phyloP scores from a whole-genome alignment of 345 rosid species.

The Pugionium cornutum region DNA sequence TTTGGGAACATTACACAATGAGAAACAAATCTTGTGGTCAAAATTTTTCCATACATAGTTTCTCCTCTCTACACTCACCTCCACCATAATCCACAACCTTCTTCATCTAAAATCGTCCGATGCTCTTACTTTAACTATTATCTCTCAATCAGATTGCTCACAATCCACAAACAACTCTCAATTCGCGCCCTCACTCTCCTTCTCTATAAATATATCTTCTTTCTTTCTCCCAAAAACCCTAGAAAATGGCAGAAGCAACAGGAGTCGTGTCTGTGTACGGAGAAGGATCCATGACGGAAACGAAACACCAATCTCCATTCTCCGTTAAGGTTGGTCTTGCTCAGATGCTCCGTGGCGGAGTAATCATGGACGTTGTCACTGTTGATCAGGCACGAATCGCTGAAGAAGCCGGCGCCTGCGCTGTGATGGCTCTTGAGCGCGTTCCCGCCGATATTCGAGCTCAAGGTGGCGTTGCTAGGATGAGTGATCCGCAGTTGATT shows the following conservation, averaged over 20 bases:
- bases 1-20: slow-evolving; percentile 14
- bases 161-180: slow-evolving; percentile 2
- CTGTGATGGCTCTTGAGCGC: slow-evolving; percentile 74
- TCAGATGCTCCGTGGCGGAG: slow-evolving; percentile 78
- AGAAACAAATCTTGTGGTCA: slow-evolving; percentile 34
- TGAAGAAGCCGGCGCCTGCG: slow-evolving; percentile 75
- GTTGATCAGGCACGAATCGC: slow-evolving; percentile 67
- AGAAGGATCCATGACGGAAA: slow-evolving; percentile 59
- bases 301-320: slow-evolving; percentile 58
- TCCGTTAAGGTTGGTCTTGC: slow-evolving; percentile 75
- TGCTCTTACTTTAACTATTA: slow-evolving; percentile 1
- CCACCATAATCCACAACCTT: background rate
- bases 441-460: slow-evolving; percentile 69
- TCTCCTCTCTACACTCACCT: slow-evolving; percentile 1
- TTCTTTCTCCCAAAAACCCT: background rate
- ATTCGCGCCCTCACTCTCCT: slow-evolving; percentile 4
- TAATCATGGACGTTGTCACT: slow-evolving; percentile 69
- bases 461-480: slow-evolving; percentile 70
- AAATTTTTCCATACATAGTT: slow-evolving; percentile 13
- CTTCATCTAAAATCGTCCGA: background rate
- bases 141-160: background rate
- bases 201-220: slow-evolving; percentile 19
- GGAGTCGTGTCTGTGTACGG: slow-evolving; percentile 69
- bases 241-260: slow-evolving; percentile 49
- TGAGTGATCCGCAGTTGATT: slow-evolving; percentile 65